Percentiles rank a stretch among this genome's conserved stretches.
phyloP scores from a whole-genome alignment of 495 filamentous ascomycete genomes.

The Penicillium diatomitis region DNA sequence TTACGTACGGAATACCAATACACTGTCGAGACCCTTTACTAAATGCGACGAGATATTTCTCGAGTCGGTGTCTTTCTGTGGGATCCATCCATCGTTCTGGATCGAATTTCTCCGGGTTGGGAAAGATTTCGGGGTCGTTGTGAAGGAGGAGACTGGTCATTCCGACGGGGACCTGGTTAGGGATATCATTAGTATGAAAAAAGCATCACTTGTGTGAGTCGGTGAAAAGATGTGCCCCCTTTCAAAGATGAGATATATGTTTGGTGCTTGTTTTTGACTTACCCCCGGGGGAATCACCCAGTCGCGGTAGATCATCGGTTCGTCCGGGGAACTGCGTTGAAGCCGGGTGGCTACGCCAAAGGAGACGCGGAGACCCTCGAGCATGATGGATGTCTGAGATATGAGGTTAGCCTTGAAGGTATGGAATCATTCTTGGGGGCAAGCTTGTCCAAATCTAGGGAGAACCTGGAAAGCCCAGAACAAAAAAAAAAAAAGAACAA shows the following conservation, averaged over 20 bases:
- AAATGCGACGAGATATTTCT: conserved; percentile 40
- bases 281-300: conserved; percentile 40
- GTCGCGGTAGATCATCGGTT: conserved; percentile 26
- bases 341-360: conserved; percentile 26
- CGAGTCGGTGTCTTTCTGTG: conserved; percentile 22
- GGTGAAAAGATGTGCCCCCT: neutral
- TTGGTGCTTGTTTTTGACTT: neutral
- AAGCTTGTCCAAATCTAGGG: too few species aligned
- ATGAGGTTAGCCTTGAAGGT: neutral
- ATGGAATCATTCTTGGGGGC: neutral
- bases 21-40: conserved; percentile 39
- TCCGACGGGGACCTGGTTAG: conserved; percentile 26
- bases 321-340: conserved; percentile 25
- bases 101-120: conserved; percentile 27
- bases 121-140: conserved; percentile 31
- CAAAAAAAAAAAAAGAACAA: too few species aligned
- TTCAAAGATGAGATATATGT: neutral
- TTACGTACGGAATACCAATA: conserved; percentile 38
- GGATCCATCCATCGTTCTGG: conserved; percentile 37
- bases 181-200: neutral
- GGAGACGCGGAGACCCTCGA: conserved; percentile 25
- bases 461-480: too few species aligned
- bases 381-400: conserved; percentile 18
- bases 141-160: conserved; percentile 35
- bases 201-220: too few species aligned